Evolutionary conservation across 208 protist genomes (phyloP).

Genomic region (Phytomonas serpens): DNA sequence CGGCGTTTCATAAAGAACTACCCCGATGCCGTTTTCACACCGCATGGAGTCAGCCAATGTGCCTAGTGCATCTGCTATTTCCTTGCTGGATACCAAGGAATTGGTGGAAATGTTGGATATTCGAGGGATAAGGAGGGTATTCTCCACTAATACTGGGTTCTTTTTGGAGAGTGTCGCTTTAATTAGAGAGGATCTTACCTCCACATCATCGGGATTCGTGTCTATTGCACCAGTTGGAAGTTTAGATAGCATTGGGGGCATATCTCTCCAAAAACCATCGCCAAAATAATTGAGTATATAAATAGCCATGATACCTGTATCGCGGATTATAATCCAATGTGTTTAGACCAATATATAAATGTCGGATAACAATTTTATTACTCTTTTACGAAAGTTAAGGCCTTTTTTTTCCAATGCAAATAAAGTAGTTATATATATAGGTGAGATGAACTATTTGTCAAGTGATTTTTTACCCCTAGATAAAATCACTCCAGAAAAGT

Average conservation of each 20-base stretch:
- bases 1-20: not conserved
- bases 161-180: not conserved
- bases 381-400: not conserved
- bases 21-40: not conserved
- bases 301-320: not conserved
- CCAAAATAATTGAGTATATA: not conserved
- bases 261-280: slow-evolving; percentile 3
- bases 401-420: not conserved
- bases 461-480: not conserved
- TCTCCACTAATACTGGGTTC: not conserved
- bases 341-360: not conserved
- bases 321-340: not conserved
- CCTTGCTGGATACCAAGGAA: not conserved
- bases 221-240: not conserved
- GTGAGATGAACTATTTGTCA: not conserved
- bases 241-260: not conserved
- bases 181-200: not conserved
- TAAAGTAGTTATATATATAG: not conserved
- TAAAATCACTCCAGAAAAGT: not conserved
- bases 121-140: not conserved
- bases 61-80: not conserved
- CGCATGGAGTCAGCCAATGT: not conserved
- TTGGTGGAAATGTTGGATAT: not conserved
- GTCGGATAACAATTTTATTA: not conserved
- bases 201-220: not conserved